Conservation (phyloP, 2,329 filamentous ascomycete species). For the Dothideomycetidae sp. region DNA sequence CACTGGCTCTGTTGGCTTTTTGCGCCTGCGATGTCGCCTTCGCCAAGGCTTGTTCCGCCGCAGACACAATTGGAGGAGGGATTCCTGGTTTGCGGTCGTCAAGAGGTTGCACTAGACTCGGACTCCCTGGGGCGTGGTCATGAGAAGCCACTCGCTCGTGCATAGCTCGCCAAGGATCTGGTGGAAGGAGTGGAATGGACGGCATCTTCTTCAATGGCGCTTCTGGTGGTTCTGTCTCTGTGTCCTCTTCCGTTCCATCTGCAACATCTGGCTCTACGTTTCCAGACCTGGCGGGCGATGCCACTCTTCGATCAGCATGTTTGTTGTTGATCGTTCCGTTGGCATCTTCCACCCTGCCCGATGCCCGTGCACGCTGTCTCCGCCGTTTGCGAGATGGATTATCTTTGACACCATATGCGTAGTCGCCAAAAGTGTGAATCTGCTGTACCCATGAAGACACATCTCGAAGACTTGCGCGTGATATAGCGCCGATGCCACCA, state of each 20-base stretch:
- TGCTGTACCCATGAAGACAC: constrained; percentile 79
- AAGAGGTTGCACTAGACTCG: constrained; percentile 8
- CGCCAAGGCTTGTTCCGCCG: constrained; percentile 30
- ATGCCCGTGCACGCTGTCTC: constrained; percentile 28
- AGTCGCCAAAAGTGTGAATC: constrained; percentile 68
- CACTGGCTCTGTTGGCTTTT: constrained; percentile 6
- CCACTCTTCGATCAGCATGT: not conserved
- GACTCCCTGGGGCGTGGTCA: constrained; percentile 14
- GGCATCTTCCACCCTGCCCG: constrained; percentile 26
- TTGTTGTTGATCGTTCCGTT: not conserved
- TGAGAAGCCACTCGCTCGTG: constrained; percentile 17
- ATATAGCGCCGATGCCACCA: constrained; percentile 61
- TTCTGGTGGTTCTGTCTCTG: not conserved
- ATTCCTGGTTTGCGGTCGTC: constrained; percentile 24
- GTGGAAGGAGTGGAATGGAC: constrained; percentile 5
- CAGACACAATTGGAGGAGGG: constrained; percentile 33
- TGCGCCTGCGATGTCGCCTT: constrained; percentile 27
- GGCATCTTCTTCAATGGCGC: not conserved
- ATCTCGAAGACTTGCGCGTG: constrained; percentile 54
- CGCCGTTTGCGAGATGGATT: constrained; percentile 56
- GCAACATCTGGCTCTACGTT: not conserved
- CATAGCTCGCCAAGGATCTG: constrained; percentile 14
- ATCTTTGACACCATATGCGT: constrained; percentile 72
- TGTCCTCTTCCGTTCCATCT: not conserved
- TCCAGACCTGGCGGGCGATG: not conserved